Evolutionary conservation across 257 asterid species (phyloP).

Genomic region (Jasminum sambac): DNA sequence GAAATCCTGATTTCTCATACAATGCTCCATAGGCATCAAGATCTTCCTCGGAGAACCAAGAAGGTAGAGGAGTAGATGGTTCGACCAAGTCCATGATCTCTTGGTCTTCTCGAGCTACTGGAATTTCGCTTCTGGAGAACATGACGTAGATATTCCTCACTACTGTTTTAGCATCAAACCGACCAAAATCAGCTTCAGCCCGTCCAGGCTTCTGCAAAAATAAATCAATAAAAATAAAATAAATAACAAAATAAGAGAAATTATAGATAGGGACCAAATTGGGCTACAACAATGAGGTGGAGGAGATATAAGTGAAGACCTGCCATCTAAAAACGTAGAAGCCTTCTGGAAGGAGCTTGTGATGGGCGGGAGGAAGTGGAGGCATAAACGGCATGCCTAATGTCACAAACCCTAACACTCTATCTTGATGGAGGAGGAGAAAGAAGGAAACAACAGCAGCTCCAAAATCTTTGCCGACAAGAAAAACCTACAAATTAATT

Average conservation of each 20-base stretch:
- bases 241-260: no score
- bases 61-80: conserved; percentile 40
- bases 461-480: conserved; percentile 53
- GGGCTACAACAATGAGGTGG: not conserved
- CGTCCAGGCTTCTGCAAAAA: conserved; percentile 51
- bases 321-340: conserved; percentile 54
- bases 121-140: conserved; percentile 50
- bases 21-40: conserved; percentile 39
- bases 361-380: conserved; percentile 18
- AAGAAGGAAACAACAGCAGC: conserved; percentile 34
- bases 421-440: conserved; percentile 42
- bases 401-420: conserved; percentile 47
- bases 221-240: not conserved
- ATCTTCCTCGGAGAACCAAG: conserved; percentile 54
- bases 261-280: not conserved
- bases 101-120: conserved; percentile 38
- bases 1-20: conserved; percentile 47
- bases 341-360: conserved; percentile 38
- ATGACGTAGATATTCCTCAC: conserved; percentile 49
- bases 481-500: conserved; percentile 32
- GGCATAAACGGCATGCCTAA: conserved; percentile 42
- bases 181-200: conserved; percentile 56
- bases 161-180: conserved; percentile 47
- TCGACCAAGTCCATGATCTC: conserved; percentile 62
- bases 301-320: conserved; percentile 22